Evolutionary conservation across 2,329 filamentous ascomycete genomes (phyloP), one percentile per base, ranked within the genome.

Genomic region (Epichloe bromicola): DNA sequence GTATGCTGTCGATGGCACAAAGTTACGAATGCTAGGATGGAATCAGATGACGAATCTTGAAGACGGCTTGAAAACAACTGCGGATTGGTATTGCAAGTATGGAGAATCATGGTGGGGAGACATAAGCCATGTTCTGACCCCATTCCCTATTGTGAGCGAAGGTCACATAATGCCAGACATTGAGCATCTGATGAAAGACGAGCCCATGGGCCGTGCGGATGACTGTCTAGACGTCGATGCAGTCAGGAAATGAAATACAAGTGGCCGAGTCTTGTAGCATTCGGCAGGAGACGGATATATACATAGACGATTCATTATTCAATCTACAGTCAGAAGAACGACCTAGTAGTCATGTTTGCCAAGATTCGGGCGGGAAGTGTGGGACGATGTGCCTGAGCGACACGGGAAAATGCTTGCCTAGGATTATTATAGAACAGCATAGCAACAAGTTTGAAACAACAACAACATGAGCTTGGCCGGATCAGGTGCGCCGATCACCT

Each of bases 41-140:
- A 71, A 76, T 50, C 85, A 85, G 63, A 80, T 79, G 65, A 84
- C 78, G 2, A 70, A 66, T 48, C 83, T 88, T 54, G 74, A 74
- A 15, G 74, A 82, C 2, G 85, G 85, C 7, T 68, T 88, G 51
- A 70, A 67, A 52, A 71, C 69, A 46, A 87, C 84, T 0, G 80
- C 86, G 15, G 74, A 82, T 47, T 88, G 85, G 85, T 88, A 88
- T 63, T 72, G 68, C 39, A 68, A 67, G 51, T 86, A 80, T 53
- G 81, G 81, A 5, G 78, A 83, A 69, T 62, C 72, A 38, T 87
- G 83, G 83, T 86, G 83, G 83, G 83, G 83, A 46, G 78, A 85
- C 57, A 84, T 87, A 58, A 78, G 73, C 60, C 79, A 81, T 61
- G 81, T 85, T 17, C 72, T 86, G 50, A 83, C 79, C 37, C 80